A percentile compares a stretch with the other conserved stretches of the same genome.
These are phyloP conservation scores for Chlorella variabilis DNA, from an alignment of 163 green algal genomes.

Conservation along the genomic window DNA sequence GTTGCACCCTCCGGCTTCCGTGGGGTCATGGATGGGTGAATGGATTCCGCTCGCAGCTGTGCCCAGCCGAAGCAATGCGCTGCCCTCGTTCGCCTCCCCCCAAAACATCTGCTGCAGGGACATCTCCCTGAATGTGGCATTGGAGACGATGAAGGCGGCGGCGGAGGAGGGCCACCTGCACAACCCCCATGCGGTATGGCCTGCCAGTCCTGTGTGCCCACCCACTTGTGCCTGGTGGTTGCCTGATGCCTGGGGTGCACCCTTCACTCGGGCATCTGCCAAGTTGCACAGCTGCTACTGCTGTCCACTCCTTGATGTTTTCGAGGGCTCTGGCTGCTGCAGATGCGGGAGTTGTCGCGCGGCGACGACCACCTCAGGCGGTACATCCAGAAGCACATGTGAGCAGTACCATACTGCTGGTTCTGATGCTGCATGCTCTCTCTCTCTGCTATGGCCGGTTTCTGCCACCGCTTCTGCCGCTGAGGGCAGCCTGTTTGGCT, in stretches of 20 bases:
- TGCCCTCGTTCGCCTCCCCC: no score
- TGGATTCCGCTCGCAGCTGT: no score
- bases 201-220: conserved; percentile 26
- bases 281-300: neutral
- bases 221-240: no score
- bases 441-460: neutral
- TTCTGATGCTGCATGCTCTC: no score
- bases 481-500: no score
- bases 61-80: no score
- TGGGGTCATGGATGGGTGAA: no score
- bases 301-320: neutral
- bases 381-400: conserved; percentile 37
- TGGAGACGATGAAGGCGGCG: conserved; percentile 71
- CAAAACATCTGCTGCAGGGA: conserved; percentile 62
- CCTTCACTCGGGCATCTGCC: no score
- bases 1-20: no score
- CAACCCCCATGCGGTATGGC: conserved; percentile 39
- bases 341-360: conserved; percentile 18
- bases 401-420: no score
- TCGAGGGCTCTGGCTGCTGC: neutral
- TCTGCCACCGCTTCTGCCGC: neutral
- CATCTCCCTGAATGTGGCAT: conserved; percentile 71
- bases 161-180: conserved; percentile 58
- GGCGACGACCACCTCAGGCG: conserved; percentile 13
- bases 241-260: no score